A percentile compares a stretch with the other conserved stretches of the same genome.
These are phyloP conservation scores for Phialophora expanda DNA, from an alignment of 2,329 filamentous ascomycete species.

Conservation along the genomic window DNA sequence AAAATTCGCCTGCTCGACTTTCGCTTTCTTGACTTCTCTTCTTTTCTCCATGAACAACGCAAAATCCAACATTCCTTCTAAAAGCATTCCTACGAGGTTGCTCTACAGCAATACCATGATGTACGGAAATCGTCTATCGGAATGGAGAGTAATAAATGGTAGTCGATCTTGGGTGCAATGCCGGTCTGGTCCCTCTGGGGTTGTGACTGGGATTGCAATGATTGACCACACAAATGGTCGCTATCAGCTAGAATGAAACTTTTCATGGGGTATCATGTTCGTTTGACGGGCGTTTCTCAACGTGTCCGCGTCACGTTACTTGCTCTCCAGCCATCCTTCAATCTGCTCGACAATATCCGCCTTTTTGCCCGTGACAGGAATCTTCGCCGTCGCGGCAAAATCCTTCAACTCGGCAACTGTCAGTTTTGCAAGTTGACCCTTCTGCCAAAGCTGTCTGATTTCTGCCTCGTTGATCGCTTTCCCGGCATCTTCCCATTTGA, in stretches of 20 bases:
- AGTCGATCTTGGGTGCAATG: constrained; percentile 43
- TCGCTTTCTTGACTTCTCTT: constrained; percentile 31
- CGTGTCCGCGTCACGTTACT: constrained; percentile 40
- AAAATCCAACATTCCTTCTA: constrained; percentile 42
- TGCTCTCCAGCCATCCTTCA: constrained; percentile 55
- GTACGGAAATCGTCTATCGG: constrained; percentile 43
- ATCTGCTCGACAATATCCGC: constrained; percentile 57
- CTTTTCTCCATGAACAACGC: constrained; percentile 41
- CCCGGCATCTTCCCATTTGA: constrained; percentile 48
- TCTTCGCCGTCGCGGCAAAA: constrained; percentile 52
- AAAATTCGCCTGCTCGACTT: constrained; percentile 20
- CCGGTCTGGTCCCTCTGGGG: constrained; percentile 32
- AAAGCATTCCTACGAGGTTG: constrained; percentile 43
- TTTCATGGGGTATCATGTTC: constrained; percentile 2
- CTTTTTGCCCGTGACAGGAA: constrained; percentile 55
- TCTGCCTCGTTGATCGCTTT: constrained; percentile 44
- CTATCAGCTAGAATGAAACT: neutral
- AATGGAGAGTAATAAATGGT: constrained; percentile 39
- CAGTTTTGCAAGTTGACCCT: constrained; percentile 53
- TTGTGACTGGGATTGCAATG: constrained; percentile 42
- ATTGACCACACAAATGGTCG: constrained; percentile 36
- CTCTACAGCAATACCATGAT: constrained; percentile 38
- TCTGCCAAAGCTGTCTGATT: constrained; percentile 50
- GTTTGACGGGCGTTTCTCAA: neutral
- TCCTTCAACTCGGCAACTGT: constrained; percentile 55